phyloP scores from a whole-genome alignment of 1,284 basidiomycete genomes.

The Ustanciosporium gigantosporum region DNA sequence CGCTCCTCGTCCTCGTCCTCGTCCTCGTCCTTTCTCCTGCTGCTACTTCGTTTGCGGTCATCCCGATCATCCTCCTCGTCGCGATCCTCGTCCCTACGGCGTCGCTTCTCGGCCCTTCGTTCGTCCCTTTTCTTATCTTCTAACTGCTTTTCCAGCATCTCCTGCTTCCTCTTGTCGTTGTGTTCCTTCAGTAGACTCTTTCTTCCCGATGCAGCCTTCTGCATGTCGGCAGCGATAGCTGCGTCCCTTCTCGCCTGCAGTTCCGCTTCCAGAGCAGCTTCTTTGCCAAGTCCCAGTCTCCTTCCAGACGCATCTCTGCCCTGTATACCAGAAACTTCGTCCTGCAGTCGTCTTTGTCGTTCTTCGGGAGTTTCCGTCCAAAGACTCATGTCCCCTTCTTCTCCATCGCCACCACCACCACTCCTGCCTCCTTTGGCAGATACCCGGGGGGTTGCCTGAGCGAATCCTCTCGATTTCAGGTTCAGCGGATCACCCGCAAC shows the following conservation, averaged over 20 bases:
- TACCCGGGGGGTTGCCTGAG: slow-evolving; percentile 36
- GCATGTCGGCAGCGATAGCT: slow-evolving; percentile 10
- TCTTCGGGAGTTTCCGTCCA: slow-evolving; percentile 54
- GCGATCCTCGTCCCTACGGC: neutral
- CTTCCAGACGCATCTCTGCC: neutral
- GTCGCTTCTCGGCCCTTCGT: neutral
- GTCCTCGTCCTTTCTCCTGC: neutral
- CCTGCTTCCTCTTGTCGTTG: neutral
- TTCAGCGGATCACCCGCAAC: slow-evolving; percentile 33
- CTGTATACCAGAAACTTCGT: slow-evolving; percentile 23
- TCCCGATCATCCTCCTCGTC: slow-evolving; percentile 1
- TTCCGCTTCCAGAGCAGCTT: slow-evolving; percentile 15
- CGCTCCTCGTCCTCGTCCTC: neutral
- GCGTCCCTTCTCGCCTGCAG: slow-evolving; percentile 12
- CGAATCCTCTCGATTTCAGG: slow-evolving; percentile 48
- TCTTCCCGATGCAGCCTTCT: slow-evolving; percentile 2
- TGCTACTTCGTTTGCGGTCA: no score
- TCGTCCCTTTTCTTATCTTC: slow-evolving; percentile 1
- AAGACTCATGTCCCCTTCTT: slow-evolving; percentile 27
- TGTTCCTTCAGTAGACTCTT: slow-evolving; percentile 1
- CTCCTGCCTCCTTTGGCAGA: slow-evolving; percentile 17
- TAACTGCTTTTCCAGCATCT: neutral
- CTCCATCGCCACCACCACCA: slow-evolving; percentile 1
- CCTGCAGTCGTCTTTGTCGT: slow-evolving; percentile 29
- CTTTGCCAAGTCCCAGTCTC: no score